Base-by-base conservation (phyloP, 805 yeast species). In the Pichia thaimueangensis region DNA sequence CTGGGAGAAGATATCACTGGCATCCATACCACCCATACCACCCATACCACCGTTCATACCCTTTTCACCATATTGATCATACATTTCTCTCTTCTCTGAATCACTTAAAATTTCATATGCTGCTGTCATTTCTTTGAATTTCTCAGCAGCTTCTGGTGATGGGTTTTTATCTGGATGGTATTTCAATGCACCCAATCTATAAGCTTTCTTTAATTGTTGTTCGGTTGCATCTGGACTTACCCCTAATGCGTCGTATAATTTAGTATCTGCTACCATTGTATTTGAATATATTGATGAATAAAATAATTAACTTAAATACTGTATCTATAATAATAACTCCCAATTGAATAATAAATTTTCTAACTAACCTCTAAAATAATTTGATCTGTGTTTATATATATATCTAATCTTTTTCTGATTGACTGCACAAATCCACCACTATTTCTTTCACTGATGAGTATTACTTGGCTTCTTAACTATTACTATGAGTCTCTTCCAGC, bases 41-140 rank as follows among this genome's bases (percentile, higher is more conserved):
- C 78, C 81, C 45, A 70, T 72, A 47, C 78, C 77, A 42, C 86
- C 91, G 47, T 78, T 86, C 54, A 93, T 71, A 43, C 98, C 99
- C 57, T 88, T 97, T 62, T 82, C 83, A 64, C 99, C 99, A 59
- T 77, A 87, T 51, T 76, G 79, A 67, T 93, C 97, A 61, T 91
- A 91, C 4, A 82, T 55, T 29, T 82, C 86, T 70, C 97, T 85
- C 71, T 89, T 93, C 60, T 89, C 84, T 15, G 82, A 70, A 59
- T 89, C 97, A 11, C 86, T 75, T 50, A 91, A 71, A n/a, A 87
- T 71, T 65, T 91, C 97, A 62, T 91, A 74, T 6, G 97, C 96
- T 47, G 78, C 77, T 4, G 91, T 80, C 57, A 87, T 74, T 62
- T 87, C 96, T 66, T 91, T 91, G 67, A 91, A 91, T 68, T 86